Evolutionary conservation across 2,329 filamentous ascomycete genomes (phyloP), one percentile per base, ranked within the genome.

Genomic region (Metarhizium guizhouense): DNA sequence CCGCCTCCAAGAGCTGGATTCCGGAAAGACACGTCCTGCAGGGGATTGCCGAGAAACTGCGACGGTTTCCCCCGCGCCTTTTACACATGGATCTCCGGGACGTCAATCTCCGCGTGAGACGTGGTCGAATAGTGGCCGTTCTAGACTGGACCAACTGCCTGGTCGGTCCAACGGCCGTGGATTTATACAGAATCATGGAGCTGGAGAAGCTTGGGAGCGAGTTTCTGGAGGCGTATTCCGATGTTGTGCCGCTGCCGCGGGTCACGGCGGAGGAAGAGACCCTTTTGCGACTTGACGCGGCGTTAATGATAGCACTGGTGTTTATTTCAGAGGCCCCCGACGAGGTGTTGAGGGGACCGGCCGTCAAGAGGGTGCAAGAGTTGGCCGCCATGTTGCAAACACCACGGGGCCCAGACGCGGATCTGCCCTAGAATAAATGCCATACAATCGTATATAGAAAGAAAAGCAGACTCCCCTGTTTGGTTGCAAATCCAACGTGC

Each of bases 1-100:
- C 60, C 2, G 25, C 20, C 3, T 47, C 57, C 5, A 32, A 47
- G 20, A 34, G 29, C 14, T 60, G 57, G 55, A 53, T 57, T 29
- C 45, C 45, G 1, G 20, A n/a, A 6, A 36, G 50, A 29, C 42
- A 30, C 16, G 48, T 52, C 4, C 54, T 60, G 11, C 32, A 47
- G 16, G 32, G 25, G 11, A 49, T 56, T 36, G 58, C 56, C 25
- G 25, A 25, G 25, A 25, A 25, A 25, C 25, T 25, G 25, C 25
- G 25, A 4, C 25, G 25, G 25, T 25, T 25, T 4, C 25, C 25
- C 1, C 25, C 25, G 34, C 54, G 54, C 34, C 54, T 59, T 36
- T 53, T 60, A 47, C 60, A 62, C 52, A 58, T 60, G 60, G 60
- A 62, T 25, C 40, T 60, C 16, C 59, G 60, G 6, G 53, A 55